Evolutionary conservation across 2,329 filamentous ascomycete species (phyloP).

Genomic region (Beauveria sp.): DNA sequence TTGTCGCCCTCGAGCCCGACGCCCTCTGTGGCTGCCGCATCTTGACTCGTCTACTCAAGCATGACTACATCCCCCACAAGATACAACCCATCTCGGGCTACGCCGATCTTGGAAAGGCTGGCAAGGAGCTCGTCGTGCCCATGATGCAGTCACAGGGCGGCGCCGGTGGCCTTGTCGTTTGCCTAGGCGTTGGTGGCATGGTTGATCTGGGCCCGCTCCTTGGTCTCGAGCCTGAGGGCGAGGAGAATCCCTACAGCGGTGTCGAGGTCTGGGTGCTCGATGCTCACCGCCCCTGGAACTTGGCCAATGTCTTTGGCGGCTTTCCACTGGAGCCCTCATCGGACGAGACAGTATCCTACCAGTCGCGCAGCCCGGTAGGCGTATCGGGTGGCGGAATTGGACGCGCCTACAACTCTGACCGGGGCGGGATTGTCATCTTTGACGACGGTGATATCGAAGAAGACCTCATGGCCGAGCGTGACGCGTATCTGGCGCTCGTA

Average conservation of each 20-base stretch:
- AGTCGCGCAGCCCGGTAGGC: conserved; percentile 51
- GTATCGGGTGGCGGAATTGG: conserved; percentile 67
- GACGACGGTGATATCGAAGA: conserved; percentile 94
- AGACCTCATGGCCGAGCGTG: conserved; percentile 63
- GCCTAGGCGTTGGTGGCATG: conserved; percentile 85
- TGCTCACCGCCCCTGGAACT: conserved; percentile 85
- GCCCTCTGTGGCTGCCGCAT: conserved; percentile 93
- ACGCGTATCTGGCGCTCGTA: conserved; percentile 77
- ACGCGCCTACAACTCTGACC: conserved; percentile 65
- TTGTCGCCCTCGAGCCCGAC: conserved; percentile 91
- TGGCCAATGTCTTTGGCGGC: conserved; percentile 86
- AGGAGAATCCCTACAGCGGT: conserved; percentile 64
- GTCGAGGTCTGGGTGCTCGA: conserved; percentile 95
- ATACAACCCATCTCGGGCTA: conserved; percentile 93
- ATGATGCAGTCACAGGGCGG: conserved; percentile 84
- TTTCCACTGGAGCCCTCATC: conserved; percentile 48
- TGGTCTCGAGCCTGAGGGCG: conserved; percentile 58
- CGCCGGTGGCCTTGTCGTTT: conserved; percentile 81
- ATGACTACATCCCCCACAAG: conserved; percentile 96
- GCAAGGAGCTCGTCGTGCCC: conserved; percentile 69
- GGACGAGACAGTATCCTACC: conserved; percentile 38
- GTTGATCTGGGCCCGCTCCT: conserved; percentile 78
- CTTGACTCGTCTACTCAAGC: conserved; percentile 83
- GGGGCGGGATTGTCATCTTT: conserved; percentile 85
- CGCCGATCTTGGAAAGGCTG: conserved; percentile 75